Conservation (phyloP, 441 rosid species). For the Hura crepitans region DNA sequence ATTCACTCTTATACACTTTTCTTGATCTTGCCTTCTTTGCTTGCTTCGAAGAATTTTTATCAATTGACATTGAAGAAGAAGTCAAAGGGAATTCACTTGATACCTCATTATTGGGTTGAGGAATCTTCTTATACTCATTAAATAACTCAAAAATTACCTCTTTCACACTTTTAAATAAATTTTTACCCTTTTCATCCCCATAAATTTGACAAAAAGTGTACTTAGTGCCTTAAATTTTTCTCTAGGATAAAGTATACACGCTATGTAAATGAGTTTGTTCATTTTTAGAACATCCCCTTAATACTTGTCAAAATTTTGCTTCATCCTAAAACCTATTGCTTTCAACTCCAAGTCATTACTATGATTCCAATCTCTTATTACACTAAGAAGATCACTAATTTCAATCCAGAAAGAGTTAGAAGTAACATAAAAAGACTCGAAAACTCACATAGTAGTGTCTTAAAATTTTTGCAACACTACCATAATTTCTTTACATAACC, state of each 20-base stretch:
- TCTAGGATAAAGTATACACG: background rate
- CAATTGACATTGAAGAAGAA: too few species aligned
- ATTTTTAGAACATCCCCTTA: background rate
- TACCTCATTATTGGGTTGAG: background rate
- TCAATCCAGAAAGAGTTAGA: background rate
- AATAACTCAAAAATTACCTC: too few species aligned
- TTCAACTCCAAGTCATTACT: background rate
- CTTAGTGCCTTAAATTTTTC: background rate
- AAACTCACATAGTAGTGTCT: background rate
- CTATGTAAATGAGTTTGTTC: background rate
- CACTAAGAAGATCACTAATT: background rate
- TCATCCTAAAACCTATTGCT: background rate
- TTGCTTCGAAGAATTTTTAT: too few species aligned
- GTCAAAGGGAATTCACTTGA: too few species aligned
- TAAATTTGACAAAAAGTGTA: background rate
- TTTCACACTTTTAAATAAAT: background rate
- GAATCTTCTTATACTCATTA: too few species aligned
- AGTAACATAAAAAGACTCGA: background rate
- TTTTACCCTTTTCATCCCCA: background rate
- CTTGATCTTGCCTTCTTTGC: too few species aligned
- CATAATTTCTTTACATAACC: background rate
- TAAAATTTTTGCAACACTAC: background rate
- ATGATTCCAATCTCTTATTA: background rate
- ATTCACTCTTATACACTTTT: too few species aligned
- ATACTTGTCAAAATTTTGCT: background rate